Evolutionary conservation across 257 asterid genomes (phyloP), one percentile per base, ranked within the genome.

Genomic region (Nicotiana benthamiana): DNA sequence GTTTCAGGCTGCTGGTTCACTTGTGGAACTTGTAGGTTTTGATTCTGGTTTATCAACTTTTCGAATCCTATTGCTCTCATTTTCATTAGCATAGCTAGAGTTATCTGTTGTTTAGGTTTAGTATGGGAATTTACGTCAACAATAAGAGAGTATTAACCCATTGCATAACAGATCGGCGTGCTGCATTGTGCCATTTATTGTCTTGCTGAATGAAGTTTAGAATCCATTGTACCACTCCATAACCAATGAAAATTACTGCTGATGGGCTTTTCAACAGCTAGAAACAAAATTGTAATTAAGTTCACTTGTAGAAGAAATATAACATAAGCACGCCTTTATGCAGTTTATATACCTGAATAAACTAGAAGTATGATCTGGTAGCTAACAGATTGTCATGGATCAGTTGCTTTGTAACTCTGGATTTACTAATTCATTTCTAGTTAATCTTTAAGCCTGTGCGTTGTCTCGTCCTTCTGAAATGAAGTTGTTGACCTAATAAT

Each of bases 1-100:
- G 97, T 94, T 92, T 87, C 97, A 92, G 82, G 90, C 83, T 84
- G 88, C 98, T 75, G 92, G 85, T 64, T 91, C 92, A 7, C 93
- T 96, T 60, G 82, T 90, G 87, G 87, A 92, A 87, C 97, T 96
- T 86, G 99, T 95, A 89, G 83, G 98, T 82, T 43, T 72, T 84
- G 77, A 65, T 54, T 64, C 65, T 78, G 43, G 22, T 79, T 62
- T 5, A 62, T 13, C 9, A 24, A 6, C 22, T 28, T 43, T 64
- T 74, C 62, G 15, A 8, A 46, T 46, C 78, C 60, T 22, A 13
- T 46, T 48, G 79, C 62, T 48, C 46, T 74, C 59, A n/a, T 22
- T 57, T 20, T 5, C 22, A 54, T 56, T 5, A 36, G n/a, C 26
- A 27, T 46, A 72, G 16, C 6, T 15, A 22, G 24, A 24, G 24